phyloP scores from a whole-genome alignment of 148 eudicot genomes.

The Dysphania ambrosioides region DNA sequence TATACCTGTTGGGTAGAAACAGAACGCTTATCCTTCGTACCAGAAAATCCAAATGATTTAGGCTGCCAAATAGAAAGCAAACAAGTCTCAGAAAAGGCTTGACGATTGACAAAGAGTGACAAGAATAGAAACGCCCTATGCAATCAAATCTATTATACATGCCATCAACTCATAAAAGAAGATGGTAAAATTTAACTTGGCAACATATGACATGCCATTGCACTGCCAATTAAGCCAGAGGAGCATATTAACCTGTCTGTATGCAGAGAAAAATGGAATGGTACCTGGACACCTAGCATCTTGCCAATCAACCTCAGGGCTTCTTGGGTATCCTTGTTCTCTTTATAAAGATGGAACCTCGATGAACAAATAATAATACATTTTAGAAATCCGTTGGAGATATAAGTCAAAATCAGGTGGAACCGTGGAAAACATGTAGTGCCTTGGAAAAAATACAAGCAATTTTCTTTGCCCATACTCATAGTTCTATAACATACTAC shows the following conservation, averaged over 20 bases:
- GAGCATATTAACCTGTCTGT: background rate
- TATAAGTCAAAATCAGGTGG: background rate
- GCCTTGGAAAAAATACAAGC: too few species aligned
- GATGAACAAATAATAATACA: constrained; percentile 13
- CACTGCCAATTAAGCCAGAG: background rate
- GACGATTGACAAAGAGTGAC: background rate
- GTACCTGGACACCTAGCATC: constrained; percentile 95
- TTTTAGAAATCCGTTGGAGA: constrained; percentile 12
- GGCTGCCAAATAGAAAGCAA: constrained; percentile 48
- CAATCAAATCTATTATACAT: background rate
- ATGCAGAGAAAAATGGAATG: background rate
- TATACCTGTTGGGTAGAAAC: constrained; percentile 84
- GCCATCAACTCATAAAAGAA: background rate
- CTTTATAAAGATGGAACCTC: constrained; percentile 97
- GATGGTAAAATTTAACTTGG: background rate
- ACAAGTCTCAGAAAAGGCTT: constrained; percentile 12
- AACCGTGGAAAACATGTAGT: background rate
- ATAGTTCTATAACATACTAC: background rate
- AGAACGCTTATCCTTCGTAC: constrained; percentile 94
- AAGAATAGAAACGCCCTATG: background rate
- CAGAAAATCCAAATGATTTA: constrained; percentile 92
- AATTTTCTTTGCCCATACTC: background rate
- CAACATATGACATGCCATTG: background rate
- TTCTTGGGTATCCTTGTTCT: constrained; percentile 99
- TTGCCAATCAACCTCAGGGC: constrained; percentile 76